A percentile compares a stretch with the other conserved stretches of the same genome.
phyloP scores from a whole-genome alignment of 345 rosid genomes.

The Ceriops decandra region DNA sequence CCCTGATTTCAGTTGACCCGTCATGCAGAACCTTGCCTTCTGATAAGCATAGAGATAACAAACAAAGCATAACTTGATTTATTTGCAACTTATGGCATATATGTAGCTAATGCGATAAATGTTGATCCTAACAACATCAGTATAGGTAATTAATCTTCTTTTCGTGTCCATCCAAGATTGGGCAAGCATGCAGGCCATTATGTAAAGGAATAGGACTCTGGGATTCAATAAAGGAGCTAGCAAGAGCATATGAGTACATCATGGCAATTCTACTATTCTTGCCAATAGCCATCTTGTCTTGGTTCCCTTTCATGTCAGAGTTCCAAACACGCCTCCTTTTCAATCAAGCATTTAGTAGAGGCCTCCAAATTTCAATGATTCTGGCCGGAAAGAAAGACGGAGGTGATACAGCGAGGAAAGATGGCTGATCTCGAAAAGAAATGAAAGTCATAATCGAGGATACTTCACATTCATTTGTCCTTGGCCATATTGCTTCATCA shows the following conservation, averaged over 20 bases:
- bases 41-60: too few species aligned
- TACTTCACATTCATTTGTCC: background rate
- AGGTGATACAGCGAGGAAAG: conserved; percentile 14
- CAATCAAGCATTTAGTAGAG: conserved; percentile 95
- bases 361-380: conserved; percentile 92
- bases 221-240: conserved; percentile 88
- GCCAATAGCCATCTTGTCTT: conserved; percentile 70
- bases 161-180: conserved; percentile 42
- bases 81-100: background rate
- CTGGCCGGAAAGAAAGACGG: conserved; percentile 55
- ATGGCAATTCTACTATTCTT: conserved; percentile 73
- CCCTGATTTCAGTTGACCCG: too few species aligned
- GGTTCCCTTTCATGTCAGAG: conserved; percentile 87
- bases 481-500: background rate
- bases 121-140: background rate
- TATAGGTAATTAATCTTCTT: background rate
- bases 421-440: background rate
- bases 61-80: background rate
- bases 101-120: background rate
- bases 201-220: conserved; percentile 53
- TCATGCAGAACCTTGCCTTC: too few species aligned
- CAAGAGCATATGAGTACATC: conserved; percentile 74
- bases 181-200: conserved; percentile 59
- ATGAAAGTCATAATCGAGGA: background rate
- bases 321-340: conserved; percentile 85